A percentile compares a stretch with the other conserved stretches of the same genome.
Conservation (phyloP, 208 protist species). For the Angomonas ambiguus region DNA sequence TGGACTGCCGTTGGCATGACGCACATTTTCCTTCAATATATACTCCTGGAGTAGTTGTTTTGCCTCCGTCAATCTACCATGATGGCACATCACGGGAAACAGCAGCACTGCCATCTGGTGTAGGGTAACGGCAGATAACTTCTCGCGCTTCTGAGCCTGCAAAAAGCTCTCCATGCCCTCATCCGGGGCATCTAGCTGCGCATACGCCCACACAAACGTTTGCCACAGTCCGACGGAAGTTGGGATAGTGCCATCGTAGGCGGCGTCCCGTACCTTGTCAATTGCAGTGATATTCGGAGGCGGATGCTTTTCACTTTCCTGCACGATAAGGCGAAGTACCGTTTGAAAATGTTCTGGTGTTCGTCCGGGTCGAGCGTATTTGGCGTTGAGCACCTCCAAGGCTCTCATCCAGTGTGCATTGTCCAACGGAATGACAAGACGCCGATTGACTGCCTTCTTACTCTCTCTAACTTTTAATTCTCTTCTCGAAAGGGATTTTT, state of each 20-base stretch:
- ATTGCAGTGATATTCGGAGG: conserved; percentile 19
- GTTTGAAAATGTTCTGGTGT: conserved; percentile 68
- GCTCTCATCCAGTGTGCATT: conserved; percentile 70
- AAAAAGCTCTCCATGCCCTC: conserved; percentile 50
- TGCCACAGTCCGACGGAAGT: conserved; percentile 56
- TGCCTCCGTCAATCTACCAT: conserved; percentile 38
- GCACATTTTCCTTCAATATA: not conserved
- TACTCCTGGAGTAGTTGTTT: conserved; percentile 23
- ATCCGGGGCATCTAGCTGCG: conserved; percentile 29
- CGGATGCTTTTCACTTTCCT: conserved; percentile 15
- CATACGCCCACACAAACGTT: conserved; percentile 77
- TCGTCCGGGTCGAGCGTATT: conserved; percentile 63
- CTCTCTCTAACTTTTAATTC: conserved; percentile 46
- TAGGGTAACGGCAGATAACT: conserved; percentile 45
- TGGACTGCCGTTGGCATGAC: conserved; percentile 6
- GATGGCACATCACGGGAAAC: conserved; percentile 47
- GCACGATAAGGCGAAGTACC: conserved; percentile 65
- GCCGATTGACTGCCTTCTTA: conserved; percentile 65
- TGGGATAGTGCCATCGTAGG: conserved; percentile 65
- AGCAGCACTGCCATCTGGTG: conserved; percentile 65
- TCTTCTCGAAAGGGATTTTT: conserved; percentile 26
- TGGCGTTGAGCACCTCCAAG: conserved; percentile 67
- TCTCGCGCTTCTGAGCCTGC: conserved; percentile 40
- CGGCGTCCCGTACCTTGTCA: conserved; percentile 52
- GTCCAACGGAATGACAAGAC: conserved; percentile 81